Evolutionary conservation across 768 basidiomycete species (phyloP).

Genomic region (Podaxis rugospora): DNA sequence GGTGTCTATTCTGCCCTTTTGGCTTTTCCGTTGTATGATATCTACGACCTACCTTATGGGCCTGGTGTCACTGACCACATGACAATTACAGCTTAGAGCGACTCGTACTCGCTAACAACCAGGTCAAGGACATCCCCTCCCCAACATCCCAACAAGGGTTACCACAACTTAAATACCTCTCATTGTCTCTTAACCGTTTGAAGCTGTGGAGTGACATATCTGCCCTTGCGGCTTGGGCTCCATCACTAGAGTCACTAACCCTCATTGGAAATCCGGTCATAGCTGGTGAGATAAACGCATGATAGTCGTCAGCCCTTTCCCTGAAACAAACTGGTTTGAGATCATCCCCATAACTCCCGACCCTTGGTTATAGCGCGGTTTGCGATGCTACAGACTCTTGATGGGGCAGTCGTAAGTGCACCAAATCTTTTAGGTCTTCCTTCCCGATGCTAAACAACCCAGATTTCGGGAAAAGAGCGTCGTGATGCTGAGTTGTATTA

Average conservation of each 20-base stretch:
- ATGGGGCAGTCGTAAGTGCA: conserved; percentile 57
- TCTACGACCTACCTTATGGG: conserved; percentile 13
- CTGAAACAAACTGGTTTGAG: conserved; percentile 27
- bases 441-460: conserved; percentile 1
- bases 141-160: conserved; percentile 24
- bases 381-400: conserved; percentile 55
- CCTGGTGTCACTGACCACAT: conserved; percentile 16
- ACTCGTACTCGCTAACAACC: conserved; percentile 64
- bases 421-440: conserved; percentile 1
- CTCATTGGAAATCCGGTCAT: conserved; percentile 62
- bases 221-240: conserved; percentile 64
- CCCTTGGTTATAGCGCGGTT: conserved; percentile 65
- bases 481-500: conserved; percentile 84
- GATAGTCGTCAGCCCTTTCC: neutral
- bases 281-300: conserved; percentile 35
- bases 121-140: conserved; percentile 45
- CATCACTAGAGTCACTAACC: conserved; percentile 55
- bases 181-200: conserved; percentile 59
- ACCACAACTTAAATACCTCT: conserved; percentile 48
- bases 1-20: conserved; percentile 40
- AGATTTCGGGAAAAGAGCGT: conserved; percentile 72
- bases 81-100: conserved; percentile 50
- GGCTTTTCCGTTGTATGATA: conserved; percentile 41
- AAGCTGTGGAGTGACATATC: conserved; percentile 60
- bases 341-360: conserved; percentile 38